Conservation (phyloP, 2,329 filamentous ascomycete genomes). For the Colletotrichum liriopes region DNA sequence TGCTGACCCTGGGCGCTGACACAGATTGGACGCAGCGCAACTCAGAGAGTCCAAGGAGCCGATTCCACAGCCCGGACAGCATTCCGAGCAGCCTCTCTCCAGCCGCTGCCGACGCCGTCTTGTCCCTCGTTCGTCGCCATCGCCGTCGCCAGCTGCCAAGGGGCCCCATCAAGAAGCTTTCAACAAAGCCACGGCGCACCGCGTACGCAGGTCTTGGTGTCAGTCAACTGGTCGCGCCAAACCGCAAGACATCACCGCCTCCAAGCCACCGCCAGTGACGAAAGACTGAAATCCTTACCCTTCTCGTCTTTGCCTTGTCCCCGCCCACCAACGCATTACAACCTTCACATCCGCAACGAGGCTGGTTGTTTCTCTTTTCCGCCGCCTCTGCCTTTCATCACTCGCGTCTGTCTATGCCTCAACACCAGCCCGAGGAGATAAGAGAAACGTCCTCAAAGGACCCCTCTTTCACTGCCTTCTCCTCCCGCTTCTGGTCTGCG, state of each 20-base stretch:
- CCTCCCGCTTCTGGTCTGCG: conserved; percentile 8
- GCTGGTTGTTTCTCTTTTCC: conserved; percentile 6
- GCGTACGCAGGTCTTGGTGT: conserved; percentile 28
- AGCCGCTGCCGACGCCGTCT: conserved; percentile 30
- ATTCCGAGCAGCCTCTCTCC: neutral
- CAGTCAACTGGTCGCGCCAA: conserved; percentile 9
- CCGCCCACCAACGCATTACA: neutral
- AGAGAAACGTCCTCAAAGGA: conserved; percentile 10
- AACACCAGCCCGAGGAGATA: conserved; percentile 17
- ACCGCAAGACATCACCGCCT: conserved; percentile 16
- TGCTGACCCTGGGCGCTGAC: conserved; percentile 1
- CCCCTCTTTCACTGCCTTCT: conserved; percentile 24
- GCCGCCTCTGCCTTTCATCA: neutral
- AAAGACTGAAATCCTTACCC: conserved; percentile 12
- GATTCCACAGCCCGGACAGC: neutral
- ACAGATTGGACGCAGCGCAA: neutral
- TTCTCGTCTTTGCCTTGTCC: conserved; percentile 25
- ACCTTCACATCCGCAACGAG: conserved; percentile 17
- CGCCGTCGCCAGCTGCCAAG: conserved; percentile 21
- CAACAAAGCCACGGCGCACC: conserved; percentile 23
- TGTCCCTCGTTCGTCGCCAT: neutral
- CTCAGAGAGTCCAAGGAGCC: neutral
- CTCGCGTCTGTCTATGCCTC: conserved; percentile 2
- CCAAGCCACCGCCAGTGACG: conserved; percentile 38
- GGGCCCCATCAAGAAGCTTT: conserved; percentile 18